Base-by-base conservation (phyloP, 2,329 filamentous ascomycete genomes). In the Hymenotorrendiella dingleyae region DNA sequence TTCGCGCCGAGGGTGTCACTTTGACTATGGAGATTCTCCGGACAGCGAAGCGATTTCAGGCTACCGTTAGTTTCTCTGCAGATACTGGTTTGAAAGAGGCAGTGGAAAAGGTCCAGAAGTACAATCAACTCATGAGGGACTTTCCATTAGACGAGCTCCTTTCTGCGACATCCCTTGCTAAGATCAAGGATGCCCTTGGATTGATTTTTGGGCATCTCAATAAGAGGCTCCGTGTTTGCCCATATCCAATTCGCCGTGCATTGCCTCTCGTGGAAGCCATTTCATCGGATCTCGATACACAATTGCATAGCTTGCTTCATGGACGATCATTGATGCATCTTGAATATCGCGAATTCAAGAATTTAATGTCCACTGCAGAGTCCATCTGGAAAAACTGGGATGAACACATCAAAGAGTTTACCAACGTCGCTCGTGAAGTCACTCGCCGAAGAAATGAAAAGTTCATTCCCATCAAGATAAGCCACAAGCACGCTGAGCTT, bases 81-180 rank as follows among this genome's bases (percentile, higher is more conserved):
- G 94, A 99, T 65, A 98, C 93, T 26, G 91, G 93, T 3, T 67
- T 98, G 62, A 95, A 94, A 64, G 93, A 98, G 66, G 89, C 89
- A 19, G 93, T 90, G 64, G 93, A 98, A 49, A 85, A 86, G 62
- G 94, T 98, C 35, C 88, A 95, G 64, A 96, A 96, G 66, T 98
- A 97, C 72, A 99, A 98, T 62, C 87, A 94, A 67, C 77, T 98
- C 19, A 97, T 99, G 87, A 84, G 93, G 50, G 94, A 98, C 63
- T 97, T 99, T 52, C 93, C 93, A 0, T 73, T 98, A 24, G 91
- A 97, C 60, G 93, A 99, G 63, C 70, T 99, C 21, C 76, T 96
- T 14, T 95, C 93, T 12, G 90, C 93, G 1, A 94, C 90, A 0
- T 91, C 90, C 1, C 67, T 98, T 33, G 72, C 82, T 56, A 96